These are phyloP conservation scores for Iodosphaeria phyllophila DNA, from an alignment of 2,329 filamentous ascomycete species.

Conservation along the genomic window DNA sequence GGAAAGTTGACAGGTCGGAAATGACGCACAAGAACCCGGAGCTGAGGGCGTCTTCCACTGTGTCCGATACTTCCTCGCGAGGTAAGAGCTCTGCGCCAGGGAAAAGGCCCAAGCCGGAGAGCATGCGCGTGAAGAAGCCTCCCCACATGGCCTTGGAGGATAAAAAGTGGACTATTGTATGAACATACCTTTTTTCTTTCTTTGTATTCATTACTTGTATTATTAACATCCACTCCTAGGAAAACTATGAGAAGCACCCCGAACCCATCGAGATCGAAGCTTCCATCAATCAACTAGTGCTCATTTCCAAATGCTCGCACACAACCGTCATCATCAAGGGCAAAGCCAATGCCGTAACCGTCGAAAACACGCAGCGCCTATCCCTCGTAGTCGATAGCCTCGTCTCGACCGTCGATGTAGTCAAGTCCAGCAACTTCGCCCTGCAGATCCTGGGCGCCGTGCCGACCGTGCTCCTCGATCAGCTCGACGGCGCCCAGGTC, in stretches of 20 bases:
- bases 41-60: slow-evolving; percentile 54
- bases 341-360: slow-evolving; percentile 91
- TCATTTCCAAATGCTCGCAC: slow-evolving; percentile 84
- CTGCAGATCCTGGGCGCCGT: slow-evolving; percentile 77
- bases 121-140: slow-evolving; percentile 69
- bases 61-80: slow-evolving; percentile 36
- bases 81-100: slow-evolving; percentile 76
- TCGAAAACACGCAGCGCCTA: slow-evolving; percentile 74
- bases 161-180: slow-evolving; percentile 86
- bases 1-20: slow-evolving; percentile 84
- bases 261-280: slow-evolving; percentile 67
- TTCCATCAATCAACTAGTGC: slow-evolving; percentile 67
- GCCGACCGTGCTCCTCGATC: slow-evolving; percentile 79
- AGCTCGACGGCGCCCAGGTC: slow-evolving; percentile 76
- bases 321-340: slow-evolving; percentile 75
- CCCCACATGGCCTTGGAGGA: slow-evolving; percentile 62
- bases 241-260: slow-evolving; percentile 70
- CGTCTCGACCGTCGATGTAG: slow-evolving; percentile 48
- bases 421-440: slow-evolving; percentile 88
- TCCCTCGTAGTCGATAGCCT: slow-evolving; percentile 54
- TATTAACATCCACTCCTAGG: slow-evolving; percentile 23
- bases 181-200: background rate
- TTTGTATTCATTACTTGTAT: background rate
- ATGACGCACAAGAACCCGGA: slow-evolving; percentile 99
- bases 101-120: slow-evolving; percentile 74